Evolutionary conservation across 164 flowering plant genomes (phyloP).

Genomic region (Tetrastigma voinierianum): DNA sequence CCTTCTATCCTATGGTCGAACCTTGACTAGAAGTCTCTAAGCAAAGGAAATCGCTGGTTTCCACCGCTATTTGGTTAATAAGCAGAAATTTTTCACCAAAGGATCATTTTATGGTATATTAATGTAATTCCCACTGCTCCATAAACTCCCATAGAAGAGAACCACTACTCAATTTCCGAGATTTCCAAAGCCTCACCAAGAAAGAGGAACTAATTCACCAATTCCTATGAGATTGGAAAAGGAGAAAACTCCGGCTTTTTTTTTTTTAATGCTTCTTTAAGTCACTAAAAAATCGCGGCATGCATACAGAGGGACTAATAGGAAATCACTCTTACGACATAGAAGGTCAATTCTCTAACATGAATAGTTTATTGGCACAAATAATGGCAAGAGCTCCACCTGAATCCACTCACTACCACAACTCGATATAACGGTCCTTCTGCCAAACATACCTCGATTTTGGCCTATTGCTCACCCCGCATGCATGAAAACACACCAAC

Average conservation of each 20-base stretch:
- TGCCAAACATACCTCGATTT: conserved; percentile 29
- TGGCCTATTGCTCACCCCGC: too few relatives aligned
- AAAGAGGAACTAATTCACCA: too few relatives aligned
- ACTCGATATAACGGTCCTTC: conserved; percentile 32
- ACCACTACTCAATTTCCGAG: not conserved
- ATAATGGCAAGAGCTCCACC: conserved; percentile 45
- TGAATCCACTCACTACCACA: conserved; percentile 38
- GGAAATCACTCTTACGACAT: conserved; percentile 32
- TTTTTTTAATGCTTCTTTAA: too few relatives aligned
- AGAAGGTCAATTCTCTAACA: conserved; percentile 36
- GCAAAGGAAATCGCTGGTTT: not conserved
- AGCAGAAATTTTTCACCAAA: not conserved
- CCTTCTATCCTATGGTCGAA: not conserved
- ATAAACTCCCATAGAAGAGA: not conserved
- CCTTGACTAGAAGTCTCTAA: not conserved
- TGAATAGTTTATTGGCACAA: conserved; percentile 34
- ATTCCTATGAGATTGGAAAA: too few relatives aligned
- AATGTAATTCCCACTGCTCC: not conserved
- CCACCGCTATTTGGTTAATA: not conserved
- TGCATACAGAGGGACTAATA: too few relatives aligned
- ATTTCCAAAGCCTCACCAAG: not conserved
- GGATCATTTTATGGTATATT: not conserved
- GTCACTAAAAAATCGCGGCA: too few relatives aligned
- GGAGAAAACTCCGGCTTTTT: too few relatives aligned
- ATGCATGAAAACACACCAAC: too few relatives aligned